Conservation (phyloP, 2,329 filamentous ascomycete species). For the Elsinoe batatas region DNA sequence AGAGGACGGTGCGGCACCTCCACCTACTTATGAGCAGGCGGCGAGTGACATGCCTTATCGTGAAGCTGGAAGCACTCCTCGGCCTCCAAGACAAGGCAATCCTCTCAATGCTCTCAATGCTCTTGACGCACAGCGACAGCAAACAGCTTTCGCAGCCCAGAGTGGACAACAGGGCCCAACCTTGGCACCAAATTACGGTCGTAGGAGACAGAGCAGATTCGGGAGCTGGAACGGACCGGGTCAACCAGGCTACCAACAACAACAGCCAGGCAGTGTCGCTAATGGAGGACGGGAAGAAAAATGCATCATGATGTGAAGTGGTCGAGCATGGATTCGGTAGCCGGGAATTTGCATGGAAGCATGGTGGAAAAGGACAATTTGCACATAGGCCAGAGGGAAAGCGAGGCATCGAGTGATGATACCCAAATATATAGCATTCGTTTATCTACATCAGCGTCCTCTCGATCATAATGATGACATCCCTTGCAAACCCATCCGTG, state of each 20-base stretch:
- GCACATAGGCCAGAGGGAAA: neutral
- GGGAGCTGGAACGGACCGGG: neutral
- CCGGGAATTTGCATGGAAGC: neutral
- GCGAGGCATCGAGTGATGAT: conserved; percentile 3
- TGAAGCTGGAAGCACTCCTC: conserved; percentile 24
- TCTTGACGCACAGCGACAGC: conserved; percentile 21
- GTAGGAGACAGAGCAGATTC: conserved; percentile 6
- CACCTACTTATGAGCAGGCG: conserved; percentile 57
- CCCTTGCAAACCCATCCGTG: neutral
- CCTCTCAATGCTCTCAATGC: conserved; percentile 27
- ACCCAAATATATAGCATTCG: conserved; percentile 6
- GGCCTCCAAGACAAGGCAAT: conserved; percentile 22
- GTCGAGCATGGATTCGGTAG: neutral
- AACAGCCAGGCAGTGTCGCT: neutral
- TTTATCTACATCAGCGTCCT: neutral
- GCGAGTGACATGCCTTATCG: conserved; percentile 46
- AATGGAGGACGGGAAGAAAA: neutral
- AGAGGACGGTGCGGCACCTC: conserved; percentile 43
- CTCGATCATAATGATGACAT: neutral
- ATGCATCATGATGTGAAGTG: conserved; percentile 5
- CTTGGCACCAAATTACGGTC: conserved; percentile 9
- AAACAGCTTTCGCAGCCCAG: conserved; percentile 8
- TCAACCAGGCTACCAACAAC: neutral
- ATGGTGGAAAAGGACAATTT: neutral
- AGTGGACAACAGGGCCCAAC: conserved; percentile 4